Percentiles rank a stretch among this genome's conserved stretches.
Evolutionary conservation across 352 stramenopile genomes (phyloP).

Genomic region (Phytophthora hibernalis): DNA sequence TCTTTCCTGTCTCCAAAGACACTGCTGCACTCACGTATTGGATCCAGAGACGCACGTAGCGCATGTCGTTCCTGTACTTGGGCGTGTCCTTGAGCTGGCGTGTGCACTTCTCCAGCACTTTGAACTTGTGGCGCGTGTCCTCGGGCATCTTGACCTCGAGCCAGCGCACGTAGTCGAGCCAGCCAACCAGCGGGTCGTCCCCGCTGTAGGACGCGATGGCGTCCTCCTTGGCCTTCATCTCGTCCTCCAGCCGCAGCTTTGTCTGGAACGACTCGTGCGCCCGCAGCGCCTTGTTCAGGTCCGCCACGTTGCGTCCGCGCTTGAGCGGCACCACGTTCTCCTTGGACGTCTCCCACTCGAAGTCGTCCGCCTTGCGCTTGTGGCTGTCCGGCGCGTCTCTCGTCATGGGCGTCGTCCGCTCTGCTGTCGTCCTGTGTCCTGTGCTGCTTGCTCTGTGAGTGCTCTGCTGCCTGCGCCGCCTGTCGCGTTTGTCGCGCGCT

Average conservation of each 20-base stretch:
- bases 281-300: conserved; percentile 79
- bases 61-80: conserved; percentile 79
- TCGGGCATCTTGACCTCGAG: conserved; percentile 84
- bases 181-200: conserved; percentile 71
- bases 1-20: background rate
- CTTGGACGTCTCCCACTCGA: conserved; percentile 88
- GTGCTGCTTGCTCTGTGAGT: no score
- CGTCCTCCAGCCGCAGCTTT: conserved; percentile 60
- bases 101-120: conserved; percentile 77
- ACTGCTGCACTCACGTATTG: conserved; percentile 75
- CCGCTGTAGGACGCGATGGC: conserved; percentile 57
- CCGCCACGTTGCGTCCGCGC: conserved; percentile 74
- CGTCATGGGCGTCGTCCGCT: no score
- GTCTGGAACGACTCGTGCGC: conserved; percentile 72
- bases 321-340: conserved; percentile 91
- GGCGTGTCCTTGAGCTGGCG: conserved; percentile 66
- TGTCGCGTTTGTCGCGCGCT: conserved; percentile 39
- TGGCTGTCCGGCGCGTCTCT: conserved; percentile 21
- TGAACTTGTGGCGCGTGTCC: conserved; percentile 84
- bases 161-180: conserved; percentile 83
- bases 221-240: conserved; percentile 60
- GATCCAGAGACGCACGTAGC: conserved; percentile 88
- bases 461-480: conserved; percentile 26
- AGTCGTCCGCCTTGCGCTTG: conserved; percentile 57
- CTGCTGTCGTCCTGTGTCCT: background rate